Conservation (phyloP, 2,329 filamentous ascomycete genomes). For the Aspergillus eucalypticola region DNA sequence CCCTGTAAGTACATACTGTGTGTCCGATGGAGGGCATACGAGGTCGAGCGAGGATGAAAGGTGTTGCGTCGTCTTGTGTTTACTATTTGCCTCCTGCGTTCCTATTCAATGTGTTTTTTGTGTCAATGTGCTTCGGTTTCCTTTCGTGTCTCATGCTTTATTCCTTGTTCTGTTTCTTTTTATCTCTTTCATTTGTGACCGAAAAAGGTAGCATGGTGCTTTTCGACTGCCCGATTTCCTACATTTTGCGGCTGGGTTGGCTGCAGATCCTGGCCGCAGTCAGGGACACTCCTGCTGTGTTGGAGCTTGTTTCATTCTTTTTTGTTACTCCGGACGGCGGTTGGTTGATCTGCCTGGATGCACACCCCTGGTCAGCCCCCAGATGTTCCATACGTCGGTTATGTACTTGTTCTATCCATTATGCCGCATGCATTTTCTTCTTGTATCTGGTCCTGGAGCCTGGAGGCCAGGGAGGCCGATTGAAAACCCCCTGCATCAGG, state of each 20-base stretch:
- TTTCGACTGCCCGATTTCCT: slow-evolving; percentile 17
- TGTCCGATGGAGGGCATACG: slow-evolving; percentile 23
- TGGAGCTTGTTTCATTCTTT: not conserved
- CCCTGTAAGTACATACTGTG: slow-evolving; percentile 25
- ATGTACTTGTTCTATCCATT: slow-evolving; percentile 13
- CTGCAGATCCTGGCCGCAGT: slow-evolving; percentile 2
- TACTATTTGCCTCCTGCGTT: slow-evolving; percentile 5
- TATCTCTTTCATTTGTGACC: slow-evolving; percentile 4
- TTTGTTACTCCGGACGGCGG: not conserved
- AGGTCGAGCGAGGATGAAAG: slow-evolving; percentile 19
- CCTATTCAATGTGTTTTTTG: slow-evolving; percentile 6
- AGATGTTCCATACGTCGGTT: slow-evolving; percentile 22
- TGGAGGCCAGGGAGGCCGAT: not conserved
- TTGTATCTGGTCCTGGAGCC: slow-evolving; percentile 7
- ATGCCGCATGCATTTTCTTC: slow-evolving; percentile 14
- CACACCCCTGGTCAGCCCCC: slow-evolving; percentile 15
- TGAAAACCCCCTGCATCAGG: not conserved
- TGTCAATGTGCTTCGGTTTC: slow-evolving; percentile 10
- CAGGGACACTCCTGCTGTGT: not conserved
- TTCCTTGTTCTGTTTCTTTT: slow-evolving; percentile 7
- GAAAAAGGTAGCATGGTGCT: slow-evolving; percentile 14
- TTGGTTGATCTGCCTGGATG: slow-evolving; percentile 6
- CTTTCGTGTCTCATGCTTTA: slow-evolving; percentile 2
- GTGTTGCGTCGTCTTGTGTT: slow-evolving; percentile 12
- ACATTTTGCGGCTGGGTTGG: slow-evolving; percentile 19